Base-by-base conservation (phyloP, 2,329 filamentous ascomycete genomes). In the Alternaria conjuncta region DNA sequence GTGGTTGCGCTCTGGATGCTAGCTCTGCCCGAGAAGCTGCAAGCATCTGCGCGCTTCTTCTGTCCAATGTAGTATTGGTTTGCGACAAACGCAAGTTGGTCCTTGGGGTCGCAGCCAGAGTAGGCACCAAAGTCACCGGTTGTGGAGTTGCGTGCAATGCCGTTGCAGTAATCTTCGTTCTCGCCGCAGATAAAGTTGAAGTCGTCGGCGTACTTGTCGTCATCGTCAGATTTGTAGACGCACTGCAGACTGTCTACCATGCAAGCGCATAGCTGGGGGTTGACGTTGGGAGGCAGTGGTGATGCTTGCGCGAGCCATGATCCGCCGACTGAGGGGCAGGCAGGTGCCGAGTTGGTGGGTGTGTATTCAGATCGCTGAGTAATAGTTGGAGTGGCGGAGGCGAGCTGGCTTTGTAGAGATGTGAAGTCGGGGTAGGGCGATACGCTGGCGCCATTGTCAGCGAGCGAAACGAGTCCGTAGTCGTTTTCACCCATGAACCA, bases 401-500 rank as follows among this genome's bases (percentile, higher is more conserved):
- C 86, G 68, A 97, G 87, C 78, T 93, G 87, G 63, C 83, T 87
- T 70, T 88, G 88, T 59, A 97, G 88, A 64, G 88, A 86, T 61
- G 86, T 86, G 83, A 92, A 99, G 82, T 97, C 92, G 41, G 88
- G 81, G 72, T 79, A 77, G 3, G 93, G 86, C 68, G 90, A 92
- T 67, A 83, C 87, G 65, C 90, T 91, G 55, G 73, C 71, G 18
- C 83, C 83, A 75, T 84, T 83, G 74, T 86, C 86, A 43, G 83
- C 78, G 57, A 93, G 79, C 62, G 86, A 80, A 63, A 95, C 89
- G 25, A 97, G 87, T 87, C 92, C 95, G 77, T 93, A 99, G 79
- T 97, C 85, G 84, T 98, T 98, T 57, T 79, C 84, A 80, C 97
- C 93, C 85, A 97, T 87, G 85, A 94, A 96, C 86, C 95, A 99